These are phyloP conservation scores for Tuber brumale DNA, from an alignment of 495 filamentous ascomycete species.

Conservation along the genomic window DNA sequence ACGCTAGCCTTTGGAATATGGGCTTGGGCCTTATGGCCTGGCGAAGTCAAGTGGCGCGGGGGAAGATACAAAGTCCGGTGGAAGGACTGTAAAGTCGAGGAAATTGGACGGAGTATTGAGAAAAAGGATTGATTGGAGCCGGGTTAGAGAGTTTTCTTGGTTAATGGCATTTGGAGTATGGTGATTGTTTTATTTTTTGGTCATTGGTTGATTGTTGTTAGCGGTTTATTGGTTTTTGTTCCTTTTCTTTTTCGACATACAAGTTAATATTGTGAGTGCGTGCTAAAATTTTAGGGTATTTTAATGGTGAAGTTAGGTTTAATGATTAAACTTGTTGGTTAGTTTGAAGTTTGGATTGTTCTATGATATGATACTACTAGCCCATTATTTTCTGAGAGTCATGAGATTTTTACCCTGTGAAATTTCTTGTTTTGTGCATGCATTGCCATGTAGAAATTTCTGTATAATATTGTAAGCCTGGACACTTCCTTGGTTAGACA, in stretches of 20 bases:
- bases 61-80: constrained; percentile 71
- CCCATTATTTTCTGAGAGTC: neutral
- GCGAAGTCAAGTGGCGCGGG: constrained; percentile 80
- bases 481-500: no score
- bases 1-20: constrained; percentile 77
- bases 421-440: no score
- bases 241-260: neutral
- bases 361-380: neutral
- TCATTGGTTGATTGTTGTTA: neutral
- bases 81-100: constrained; percentile 51
- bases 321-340: neutral
- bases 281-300: neutral
- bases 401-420: no score
- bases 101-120: constrained; percentile 26
- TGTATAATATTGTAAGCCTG: no score
- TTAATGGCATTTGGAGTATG: neutral
- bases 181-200: neutral
- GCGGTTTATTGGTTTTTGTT: neutral
- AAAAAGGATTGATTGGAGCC: constrained; percentile 22
- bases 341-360: no score
- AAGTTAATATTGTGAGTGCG: neutral
- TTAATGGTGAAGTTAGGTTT: neutral
- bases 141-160: neutral
- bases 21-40: constrained; percentile 73
- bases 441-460: no score